Evolutionary conservation across 257 asterid species (phyloP), one percentile per base, ranked within the genome.

Genomic region (Solanum chiquidenum): DNA sequence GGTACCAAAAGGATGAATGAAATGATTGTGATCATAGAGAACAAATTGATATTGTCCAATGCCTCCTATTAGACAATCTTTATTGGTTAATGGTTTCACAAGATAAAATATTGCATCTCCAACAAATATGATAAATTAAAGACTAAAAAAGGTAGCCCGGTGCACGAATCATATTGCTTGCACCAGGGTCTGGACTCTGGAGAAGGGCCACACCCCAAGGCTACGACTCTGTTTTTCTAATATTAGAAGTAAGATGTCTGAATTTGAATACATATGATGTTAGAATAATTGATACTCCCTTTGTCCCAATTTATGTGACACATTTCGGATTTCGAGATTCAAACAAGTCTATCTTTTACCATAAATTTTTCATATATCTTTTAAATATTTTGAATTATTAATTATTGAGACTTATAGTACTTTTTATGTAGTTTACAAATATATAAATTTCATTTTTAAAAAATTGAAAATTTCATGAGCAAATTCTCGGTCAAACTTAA

Each of bases 1-100:
- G 98, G 96, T 52, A 90, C 83, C 84, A 95, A 92, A 88, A 96
- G 90, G 84, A 94, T 68, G 90, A 95, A 94, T 20, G 99, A 94
- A 35, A 91, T 94, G 91, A 94, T 87, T 60, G 98, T 95, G 83
- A 96, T 91, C 58, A 94, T 72, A 16, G 98, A 95, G 94, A 94
- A 95, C 85, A 96, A 92, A 89, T 96, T 96, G 90, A 96, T 94
- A 85, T 94, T 94, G 91, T 96, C 98, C 93, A 96, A 49, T 14
- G 91, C 80, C 38, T 94, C 99, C 99, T 96, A 94, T 92, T 87
- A 37, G 85, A 68, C 25, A 83, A 83, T 29, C 55, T 20, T 73
- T 46, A 34, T 44, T 34, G 44, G 66, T 49, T 83, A 66, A 34
- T 20, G 13, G 49, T 42, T 82, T 71, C 79, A 66, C 35, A 82